Evolutionary conservation across 331 rosid species (phyloP).

Genomic region (Telfairia occidentalis): DNA sequence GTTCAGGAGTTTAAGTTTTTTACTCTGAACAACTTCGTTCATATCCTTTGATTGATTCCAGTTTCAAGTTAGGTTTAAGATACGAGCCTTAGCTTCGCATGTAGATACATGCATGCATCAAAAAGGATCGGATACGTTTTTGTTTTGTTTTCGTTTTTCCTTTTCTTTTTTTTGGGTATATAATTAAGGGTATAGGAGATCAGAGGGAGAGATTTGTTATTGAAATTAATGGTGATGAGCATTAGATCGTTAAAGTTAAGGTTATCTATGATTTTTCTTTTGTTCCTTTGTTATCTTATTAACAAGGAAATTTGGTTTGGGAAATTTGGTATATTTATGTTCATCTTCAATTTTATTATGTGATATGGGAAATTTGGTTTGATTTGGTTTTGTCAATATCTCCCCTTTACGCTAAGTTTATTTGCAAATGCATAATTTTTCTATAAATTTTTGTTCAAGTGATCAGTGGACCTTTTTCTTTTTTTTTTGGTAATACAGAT

Average conservation of each 20-base stretch:
- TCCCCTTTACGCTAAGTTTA: neutral
- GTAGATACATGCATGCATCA: neutral
- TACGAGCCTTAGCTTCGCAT: neutral
- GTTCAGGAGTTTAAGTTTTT: neutral
- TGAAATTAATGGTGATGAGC: conserved; percentile 2
- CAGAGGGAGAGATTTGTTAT: conserved; percentile 12
- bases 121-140: conserved; percentile 31
- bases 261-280: neutral
- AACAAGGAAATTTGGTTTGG: neutral
- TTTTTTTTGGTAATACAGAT: neutral
- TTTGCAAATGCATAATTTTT: neutral
- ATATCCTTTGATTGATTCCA: neutral
- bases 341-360: neutral
- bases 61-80: neutral
- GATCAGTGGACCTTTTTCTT: too few species aligned
- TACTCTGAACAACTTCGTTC: neutral
- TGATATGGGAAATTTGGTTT: neutral
- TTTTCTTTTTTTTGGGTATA: conserved; percentile 2
- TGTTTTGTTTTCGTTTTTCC: conserved; percentile 8
- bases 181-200: conserved; percentile 12
- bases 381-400: neutral
- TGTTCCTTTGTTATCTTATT: neutral
- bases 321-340: neutral
- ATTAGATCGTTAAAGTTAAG: neutral
- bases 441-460: neutral